Percentiles rank a stretch among this genome's conserved stretches.
phyloP scores from a whole-genome alignment of 2,329 filamentous ascomycete species.

The Colletotrichum neosansevieriae region DNA sequence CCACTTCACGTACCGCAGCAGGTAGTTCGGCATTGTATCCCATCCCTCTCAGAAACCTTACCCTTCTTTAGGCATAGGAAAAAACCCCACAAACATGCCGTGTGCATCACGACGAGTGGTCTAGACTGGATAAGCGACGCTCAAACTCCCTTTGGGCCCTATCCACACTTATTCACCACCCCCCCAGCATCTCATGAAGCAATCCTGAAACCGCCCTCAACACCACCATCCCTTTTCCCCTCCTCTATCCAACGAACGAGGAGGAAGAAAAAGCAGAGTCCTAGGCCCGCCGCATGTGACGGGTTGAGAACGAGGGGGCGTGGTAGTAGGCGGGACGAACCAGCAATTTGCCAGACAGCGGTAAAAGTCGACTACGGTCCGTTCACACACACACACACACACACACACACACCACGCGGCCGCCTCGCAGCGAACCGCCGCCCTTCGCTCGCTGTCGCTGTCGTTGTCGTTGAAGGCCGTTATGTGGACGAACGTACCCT shows the following conservation, averaged over 20 bases:
- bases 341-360: constrained; percentile 29
- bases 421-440: constrained; percentile 7
- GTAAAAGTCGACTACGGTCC: no score
- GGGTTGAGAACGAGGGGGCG: not conserved
- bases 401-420: no score
- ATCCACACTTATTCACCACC: constrained; percentile 34
- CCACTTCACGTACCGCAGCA: not conserved
- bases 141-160: constrained; percentile 21
- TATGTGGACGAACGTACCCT: not conserved
- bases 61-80: constrained; percentile 6
- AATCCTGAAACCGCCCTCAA: constrained; percentile 54
- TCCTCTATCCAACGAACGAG: not conserved
- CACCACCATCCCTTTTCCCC: constrained; percentile 1
- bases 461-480: not conserved
- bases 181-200: constrained; percentile 51
- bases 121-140: constrained; percentile 8
- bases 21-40: not conserved
- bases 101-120: not conserved
- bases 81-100: not conserved
- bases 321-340: constrained; percentile 31
- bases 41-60: not conserved
- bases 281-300: constrained; percentile 18
- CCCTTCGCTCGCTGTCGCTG: constrained; percentile 4
- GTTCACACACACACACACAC: no score
- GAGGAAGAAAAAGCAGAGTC: not conserved